Evolutionary conservation across 2,329 filamentous ascomycete genomes (phyloP).

Genomic region (Aspergillus alliaceus): DNA sequence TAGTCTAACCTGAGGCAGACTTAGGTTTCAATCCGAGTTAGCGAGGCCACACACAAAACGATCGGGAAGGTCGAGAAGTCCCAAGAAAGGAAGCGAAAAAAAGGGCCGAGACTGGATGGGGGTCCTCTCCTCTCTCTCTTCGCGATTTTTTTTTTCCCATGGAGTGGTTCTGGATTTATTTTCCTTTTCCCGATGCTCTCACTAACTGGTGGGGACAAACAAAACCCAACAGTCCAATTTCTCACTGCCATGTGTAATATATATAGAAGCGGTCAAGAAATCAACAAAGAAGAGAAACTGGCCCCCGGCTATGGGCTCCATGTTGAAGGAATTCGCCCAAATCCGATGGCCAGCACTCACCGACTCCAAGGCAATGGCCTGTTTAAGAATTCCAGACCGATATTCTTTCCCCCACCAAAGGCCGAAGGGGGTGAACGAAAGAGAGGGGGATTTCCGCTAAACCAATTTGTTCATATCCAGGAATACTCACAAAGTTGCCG

Average conservation of each 20-base stretch:
- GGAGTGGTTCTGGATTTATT: neutral
- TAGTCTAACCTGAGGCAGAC: constrained; percentile 3
- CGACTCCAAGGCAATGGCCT: constrained; percentile 3
- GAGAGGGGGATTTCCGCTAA: neutral
- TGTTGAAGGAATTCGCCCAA: neutral
- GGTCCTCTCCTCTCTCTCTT: neutral
- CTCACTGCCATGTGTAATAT: constrained; percentile 11
- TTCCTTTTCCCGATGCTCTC: neutral
- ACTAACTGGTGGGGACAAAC: constrained; percentile 1
- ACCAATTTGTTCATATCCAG: neutral
- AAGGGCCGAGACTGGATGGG: neutral
- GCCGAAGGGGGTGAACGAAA: neutral
- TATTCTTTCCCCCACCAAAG: neutral
- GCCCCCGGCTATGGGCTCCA: neutral
- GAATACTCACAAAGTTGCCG: constrained; percentile 7
- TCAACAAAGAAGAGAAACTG: neutral
- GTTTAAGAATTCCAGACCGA: constrained; percentile 1
- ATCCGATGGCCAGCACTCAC: constrained; percentile 4
- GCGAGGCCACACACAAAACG: constrained; percentile 9
- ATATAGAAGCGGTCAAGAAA: constrained; percentile 12
- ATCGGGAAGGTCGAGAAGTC: neutral
- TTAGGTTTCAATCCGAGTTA: constrained; percentile 10
- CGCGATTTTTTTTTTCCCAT: neutral
- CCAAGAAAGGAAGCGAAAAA: neutral
- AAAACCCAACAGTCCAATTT: constrained; percentile 4